These are phyloP conservation scores for Echinochloa phyllopogon DNA, from an alignment of 176 grass and related monocot species.

Conservation along the genomic window DNA sequence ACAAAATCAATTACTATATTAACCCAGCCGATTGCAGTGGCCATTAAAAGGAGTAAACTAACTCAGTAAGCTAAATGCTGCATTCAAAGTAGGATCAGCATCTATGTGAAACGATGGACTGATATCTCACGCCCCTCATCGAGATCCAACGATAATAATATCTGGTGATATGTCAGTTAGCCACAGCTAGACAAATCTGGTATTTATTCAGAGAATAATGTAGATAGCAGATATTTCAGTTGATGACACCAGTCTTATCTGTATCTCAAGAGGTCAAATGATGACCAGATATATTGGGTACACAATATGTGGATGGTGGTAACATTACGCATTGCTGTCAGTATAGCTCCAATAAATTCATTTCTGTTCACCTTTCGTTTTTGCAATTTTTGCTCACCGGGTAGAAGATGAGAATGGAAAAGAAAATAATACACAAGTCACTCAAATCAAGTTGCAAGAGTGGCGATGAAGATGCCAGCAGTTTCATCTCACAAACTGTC, in stretches of 20 bases:
- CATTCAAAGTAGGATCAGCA: neutral
- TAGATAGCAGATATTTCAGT: neutral
- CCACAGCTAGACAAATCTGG: neutral
- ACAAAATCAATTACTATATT: neutral
- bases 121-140: neutral
- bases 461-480: neutral
- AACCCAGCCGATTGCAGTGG: neutral
- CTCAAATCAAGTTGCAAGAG: slow-evolving; percentile 8
- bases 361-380: neutral
- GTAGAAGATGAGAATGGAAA: neutral
- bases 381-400: neutral
- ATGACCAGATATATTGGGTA: neutral
- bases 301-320: neutral
- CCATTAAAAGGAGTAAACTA: too few relatives aligned
- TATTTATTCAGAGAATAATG: neutral
- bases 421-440: neutral
- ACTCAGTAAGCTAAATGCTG: neutral
- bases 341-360: neutral
- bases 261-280: neutral
- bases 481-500: slow-evolving; percentile 30
- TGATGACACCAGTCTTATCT: slow-evolving; percentile 1
- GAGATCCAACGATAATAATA: slow-evolving; percentile 4
- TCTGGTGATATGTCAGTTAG: neutral
- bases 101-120: neutral
- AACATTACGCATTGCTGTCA: neutral